Evolutionary conservation across 2,329 filamentous ascomycete species (phyloP).

Genomic region (Parafenestella ontariensis): DNA sequence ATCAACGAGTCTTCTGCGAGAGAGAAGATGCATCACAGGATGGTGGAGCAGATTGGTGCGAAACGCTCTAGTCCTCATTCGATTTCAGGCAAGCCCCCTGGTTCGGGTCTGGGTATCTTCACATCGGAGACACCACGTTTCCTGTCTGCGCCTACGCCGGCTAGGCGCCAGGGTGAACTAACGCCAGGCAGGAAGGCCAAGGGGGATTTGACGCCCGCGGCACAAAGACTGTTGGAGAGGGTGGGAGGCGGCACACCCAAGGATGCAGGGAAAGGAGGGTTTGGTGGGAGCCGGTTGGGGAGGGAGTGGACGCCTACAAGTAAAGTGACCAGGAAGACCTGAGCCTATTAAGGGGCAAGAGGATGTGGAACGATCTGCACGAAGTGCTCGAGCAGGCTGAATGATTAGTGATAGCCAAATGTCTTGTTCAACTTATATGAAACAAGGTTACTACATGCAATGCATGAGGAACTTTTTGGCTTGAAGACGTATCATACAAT

Average conservation of each 20-base stretch:
- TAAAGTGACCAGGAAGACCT: conserved; percentile 29
- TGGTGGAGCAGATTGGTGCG: conserved; percentile 56
- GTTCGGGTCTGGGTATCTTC: conserved; percentile 37
- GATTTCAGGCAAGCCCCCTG: conserved; percentile 5
- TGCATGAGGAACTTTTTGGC: background rate
- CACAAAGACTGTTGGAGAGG: conserved; percentile 58
- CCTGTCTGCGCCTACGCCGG: conserved; percentile 75
- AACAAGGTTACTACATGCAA: background rate
- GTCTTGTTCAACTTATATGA: background rate
- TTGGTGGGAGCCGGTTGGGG: conserved; percentile 18
- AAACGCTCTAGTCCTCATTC: conserved; percentile 13
- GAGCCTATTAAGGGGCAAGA: conserved; percentile 4
- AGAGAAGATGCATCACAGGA: conserved; percentile 79
- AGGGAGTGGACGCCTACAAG: conserved; percentile 41
- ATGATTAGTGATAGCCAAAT: background rate
- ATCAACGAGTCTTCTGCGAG: conserved; percentile 76
- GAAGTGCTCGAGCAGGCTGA: conserved; percentile 37
- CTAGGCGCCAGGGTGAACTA: conserved; percentile 62
- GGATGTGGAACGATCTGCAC: conserved; percentile 12
- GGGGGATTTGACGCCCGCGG: conserved; percentile 73
- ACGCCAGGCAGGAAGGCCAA: conserved; percentile 56
- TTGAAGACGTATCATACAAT: background rate
- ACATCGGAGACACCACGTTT: conserved; percentile 65
- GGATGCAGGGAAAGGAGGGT: conserved; percentile 22
- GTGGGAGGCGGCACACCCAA: conserved; percentile 47